Evolutionary conservation across 768 basidiomycete genomes (phyloP).

Genomic region (Suillus sp.): DNA sequence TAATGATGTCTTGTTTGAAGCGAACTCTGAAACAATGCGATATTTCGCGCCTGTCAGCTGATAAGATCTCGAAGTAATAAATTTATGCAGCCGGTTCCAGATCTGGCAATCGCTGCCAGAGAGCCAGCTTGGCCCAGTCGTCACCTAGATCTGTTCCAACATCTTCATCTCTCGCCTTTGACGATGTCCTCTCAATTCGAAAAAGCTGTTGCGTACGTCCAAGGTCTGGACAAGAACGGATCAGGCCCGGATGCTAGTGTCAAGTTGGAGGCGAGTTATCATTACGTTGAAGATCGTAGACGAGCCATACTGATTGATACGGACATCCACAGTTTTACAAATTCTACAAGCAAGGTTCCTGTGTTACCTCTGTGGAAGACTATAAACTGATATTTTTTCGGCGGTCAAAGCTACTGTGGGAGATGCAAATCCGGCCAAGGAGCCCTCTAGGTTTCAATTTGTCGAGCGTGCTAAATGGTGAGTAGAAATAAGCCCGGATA

Average conservation of each 20-base stretch:
- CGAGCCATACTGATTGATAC: conserved; percentile 11
- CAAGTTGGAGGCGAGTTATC: conserved; percentile 5
- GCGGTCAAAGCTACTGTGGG: conserved; percentile 66
- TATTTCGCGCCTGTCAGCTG: not conserved
- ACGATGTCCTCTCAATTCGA: conserved; percentile 77
- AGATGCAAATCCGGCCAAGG: conserved; percentile 72
- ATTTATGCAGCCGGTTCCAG: conserved; percentile 6
- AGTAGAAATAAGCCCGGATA: conserved; percentile 6
- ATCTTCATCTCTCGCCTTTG: conserved; percentile 19
- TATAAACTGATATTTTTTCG: not conserved
- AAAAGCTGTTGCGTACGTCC: conserved; percentile 70
- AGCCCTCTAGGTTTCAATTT: conserved; percentile 66
- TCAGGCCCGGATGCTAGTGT: conserved; percentile 51
- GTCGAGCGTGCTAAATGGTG: conserved; percentile 90
- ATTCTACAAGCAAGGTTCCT: conserved; percentile 88
- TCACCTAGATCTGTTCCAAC: not conserved
- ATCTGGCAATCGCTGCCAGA: conserved; percentile 1
- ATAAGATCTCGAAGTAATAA: conserved; percentile 3
- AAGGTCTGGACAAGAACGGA: conserved; percentile 71
- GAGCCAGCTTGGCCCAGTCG: not conserved
- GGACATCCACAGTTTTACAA: conserved; percentile 75
- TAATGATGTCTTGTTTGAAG: not conserved
- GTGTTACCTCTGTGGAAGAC: conserved; percentile 7
- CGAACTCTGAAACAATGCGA: not conserved
- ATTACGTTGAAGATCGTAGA: conserved; percentile 10